Base-by-base conservation (phyloP, 2,329 filamentous ascomycete species). In the Penicillium corylophilum region DNA sequence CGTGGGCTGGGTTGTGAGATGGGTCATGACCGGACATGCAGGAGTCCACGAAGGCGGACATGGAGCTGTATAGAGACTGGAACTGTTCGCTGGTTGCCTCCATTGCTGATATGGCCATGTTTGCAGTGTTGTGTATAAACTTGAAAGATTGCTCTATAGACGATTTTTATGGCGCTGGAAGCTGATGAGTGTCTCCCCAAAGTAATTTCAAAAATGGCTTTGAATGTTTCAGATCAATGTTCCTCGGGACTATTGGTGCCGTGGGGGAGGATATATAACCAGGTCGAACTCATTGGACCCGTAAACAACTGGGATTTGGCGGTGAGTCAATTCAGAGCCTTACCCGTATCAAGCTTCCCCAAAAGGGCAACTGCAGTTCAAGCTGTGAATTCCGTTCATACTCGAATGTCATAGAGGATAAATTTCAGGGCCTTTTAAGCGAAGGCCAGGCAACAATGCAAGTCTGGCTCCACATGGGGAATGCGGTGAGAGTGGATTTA, bases 1-100 rank as follows among this genome's bases (percentile, higher is more conserved):
- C 89, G 71, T 96, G 92, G 50, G 83, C 77, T 77, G 89, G 95
- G 75, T 95, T 90, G 76, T 96, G 92, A 2, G 90, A 95, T 46
- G 84, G 84, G 73, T 96, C 92, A 73, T 90, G 65, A 56, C 82
- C 78, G 41, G 82, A 77, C 86, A 92, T 93, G 77, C 88, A 90
- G 38, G 79, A 75, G 64, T 83, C 76, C 47, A 90, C 85, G 68
- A 86, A 89, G 41, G 74, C 73, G 16, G 82, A 83, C 53, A 86
- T 82, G 44, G 77, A 66, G 28, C 75, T 71, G 66, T 83, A 74
- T 57, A 88, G 75, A 40, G 74, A 71, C 51, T 76, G 69, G 50
- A 64, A 63, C 54, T 63, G 51, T 5, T 40, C 24, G 41, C 51
- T 59, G n/a, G 39, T 55, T 26, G 50, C 48, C n/a, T 57, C 53